Evolutionary conservation across 352 stramenopile genomes (phyloP).

Genomic region (Phytophthora macrochlamydospora): DNA sequence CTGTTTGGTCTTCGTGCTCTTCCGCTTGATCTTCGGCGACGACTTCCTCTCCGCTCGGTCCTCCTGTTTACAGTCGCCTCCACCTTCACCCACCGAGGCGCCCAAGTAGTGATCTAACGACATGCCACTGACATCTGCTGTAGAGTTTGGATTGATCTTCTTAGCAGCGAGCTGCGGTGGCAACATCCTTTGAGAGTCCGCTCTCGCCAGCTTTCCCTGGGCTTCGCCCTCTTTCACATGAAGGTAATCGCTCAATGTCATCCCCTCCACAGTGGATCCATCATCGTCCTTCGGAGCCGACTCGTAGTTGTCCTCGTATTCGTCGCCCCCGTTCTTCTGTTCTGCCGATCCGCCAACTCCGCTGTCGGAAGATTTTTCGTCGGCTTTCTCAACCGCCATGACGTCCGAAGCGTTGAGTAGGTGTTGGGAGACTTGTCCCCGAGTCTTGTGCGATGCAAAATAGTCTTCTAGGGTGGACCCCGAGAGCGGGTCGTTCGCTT

Average conservation of each 20-base stretch:
- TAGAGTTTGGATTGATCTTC: slow-evolving; percentile 13
- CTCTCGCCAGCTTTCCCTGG: slow-evolving; percentile 20
- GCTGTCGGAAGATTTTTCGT: slow-evolving; percentile 3
- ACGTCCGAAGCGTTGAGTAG: slow-evolving; percentile 59
- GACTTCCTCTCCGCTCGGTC: slow-evolving; percentile 21
- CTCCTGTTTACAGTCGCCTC: slow-evolving; percentile 13
- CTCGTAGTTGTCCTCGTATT: slow-evolving; percentile 56
- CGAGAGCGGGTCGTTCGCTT: slow-evolving; percentile 14
- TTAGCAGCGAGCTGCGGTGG: slow-evolving; percentile 24
- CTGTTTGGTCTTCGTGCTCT: slow-evolving; percentile 32
- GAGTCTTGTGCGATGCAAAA: slow-evolving; percentile 35
- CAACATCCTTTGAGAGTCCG: slow-evolving; percentile 12
- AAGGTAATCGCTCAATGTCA: slow-evolving; percentile 71
- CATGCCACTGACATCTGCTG: slow-evolving; percentile 53
- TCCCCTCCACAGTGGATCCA: slow-evolving; percentile 35
- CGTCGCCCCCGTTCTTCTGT: slow-evolving; percentile 15
- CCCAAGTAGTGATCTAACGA: slow-evolving; percentile 69
- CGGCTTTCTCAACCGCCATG: slow-evolving; percentile 50
- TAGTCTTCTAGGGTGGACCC: slow-evolving; percentile 43
- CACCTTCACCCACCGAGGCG: slow-evolving; percentile 10
- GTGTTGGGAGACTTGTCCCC: slow-evolving; percentile 54
- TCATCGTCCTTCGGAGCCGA: slow-evolving; percentile 24
- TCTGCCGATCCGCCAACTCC: slow-evolving; percentile 4
- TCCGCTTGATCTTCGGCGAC: slow-evolving; percentile 43
- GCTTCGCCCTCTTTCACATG: slow-evolving; percentile 40